Evolutionary conservation across 345 rosid genomes (phyloP), one percentile per base, ranked within the genome.

Genomic region (Pistacia atlantica): DNA sequence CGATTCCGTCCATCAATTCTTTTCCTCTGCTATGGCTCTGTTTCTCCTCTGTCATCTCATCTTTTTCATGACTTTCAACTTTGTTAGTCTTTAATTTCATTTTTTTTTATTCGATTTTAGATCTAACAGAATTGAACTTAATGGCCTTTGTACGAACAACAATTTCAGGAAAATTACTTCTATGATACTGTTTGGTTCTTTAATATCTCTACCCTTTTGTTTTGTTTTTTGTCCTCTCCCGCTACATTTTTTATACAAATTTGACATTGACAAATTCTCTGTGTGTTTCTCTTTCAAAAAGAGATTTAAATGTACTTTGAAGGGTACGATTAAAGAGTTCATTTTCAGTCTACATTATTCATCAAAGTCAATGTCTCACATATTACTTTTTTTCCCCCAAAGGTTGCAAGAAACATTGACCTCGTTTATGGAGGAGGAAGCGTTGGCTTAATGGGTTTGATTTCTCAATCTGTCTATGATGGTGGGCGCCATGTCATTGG

Each of bases 361-460:
- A 31, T 2, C 33, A 46, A 57, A 17, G 35, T 13, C 65, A 60
- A 22, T 69, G 25, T 35, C 25, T 59, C 74, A 56, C 10, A 13
- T 25, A 31, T 5, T 69, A 16, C 31, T 51, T 51, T 69, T 60
- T 71, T 72, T 35, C 6, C 13, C 61, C 12, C n/a, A 74, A 71
- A 94, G 98, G 98, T 94, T 7, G 75, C 92, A 35, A 94, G 93
- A 78, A 90, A 90, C 60, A 91, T 94, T 71, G 97, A 93, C 80
- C 92, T 94, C 66, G 97, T 94, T 70, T 94, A 94, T 82, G 98
- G 98, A 67, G 98, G 98, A 83, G 98, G 98, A 16, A 92, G 98
- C 83, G 80, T 92, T 62, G 98, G 98, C 14, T 78, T 94, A 74
- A 94, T 94, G 98, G 98, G 98, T 54, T 84, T 90, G 85, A 83